phyloP scores from a whole-genome alignment of 1,284 basidiomycete genomes.

The Naganishia sp. region DNA sequence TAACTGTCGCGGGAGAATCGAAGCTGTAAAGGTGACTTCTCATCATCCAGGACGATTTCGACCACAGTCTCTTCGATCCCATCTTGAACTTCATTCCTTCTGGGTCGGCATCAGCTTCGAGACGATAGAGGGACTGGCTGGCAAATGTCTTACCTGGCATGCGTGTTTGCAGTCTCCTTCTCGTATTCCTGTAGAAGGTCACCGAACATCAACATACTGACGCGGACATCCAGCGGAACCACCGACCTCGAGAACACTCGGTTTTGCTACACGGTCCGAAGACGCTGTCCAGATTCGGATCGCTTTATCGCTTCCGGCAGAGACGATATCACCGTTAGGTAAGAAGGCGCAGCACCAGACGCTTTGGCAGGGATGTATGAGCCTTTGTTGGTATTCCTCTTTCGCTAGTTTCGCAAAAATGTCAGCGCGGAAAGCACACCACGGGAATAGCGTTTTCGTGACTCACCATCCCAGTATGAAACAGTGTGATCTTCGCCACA shows the following conservation, averaged over 20 bases:
- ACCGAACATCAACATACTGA: background rate
- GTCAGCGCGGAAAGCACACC: background rate
- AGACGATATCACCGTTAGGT: slow-evolving; percentile 41
- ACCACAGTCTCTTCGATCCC: slow-evolving; percentile 10
- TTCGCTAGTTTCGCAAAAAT: slow-evolving; percentile 1
- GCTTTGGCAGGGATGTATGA: slow-evolving; percentile 44
- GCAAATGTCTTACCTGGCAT: slow-evolving; percentile 8
- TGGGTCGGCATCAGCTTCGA: background rate
- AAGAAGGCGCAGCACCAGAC: slow-evolving; percentile 42
- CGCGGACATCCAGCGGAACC: background rate
- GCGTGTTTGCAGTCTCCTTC: slow-evolving; percentile 22
- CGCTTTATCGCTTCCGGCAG: slow-evolving; percentile 43
- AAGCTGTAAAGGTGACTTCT: slow-evolving; percentile 38
- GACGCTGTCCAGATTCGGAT: slow-evolving; percentile 40
- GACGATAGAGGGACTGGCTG: background rate
- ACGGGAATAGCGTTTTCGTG: background rate
- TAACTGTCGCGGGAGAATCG: slow-evolving; percentile 35
- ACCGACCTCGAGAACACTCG: slow-evolving; percentile 33
- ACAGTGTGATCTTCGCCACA: slow-evolving; percentile 47
- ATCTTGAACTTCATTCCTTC: background rate
- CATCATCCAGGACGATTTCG: slow-evolving; percentile 35
- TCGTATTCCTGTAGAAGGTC: slow-evolving; percentile 30
- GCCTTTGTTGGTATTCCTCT: slow-evolving; percentile 8
- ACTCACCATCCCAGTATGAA: slow-evolving; percentile 38
- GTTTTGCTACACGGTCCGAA: slow-evolving; percentile 17